phyloP scores from a whole-genome alignment of 345 rosid genomes.

The Hypericum perforatum region DNA sequence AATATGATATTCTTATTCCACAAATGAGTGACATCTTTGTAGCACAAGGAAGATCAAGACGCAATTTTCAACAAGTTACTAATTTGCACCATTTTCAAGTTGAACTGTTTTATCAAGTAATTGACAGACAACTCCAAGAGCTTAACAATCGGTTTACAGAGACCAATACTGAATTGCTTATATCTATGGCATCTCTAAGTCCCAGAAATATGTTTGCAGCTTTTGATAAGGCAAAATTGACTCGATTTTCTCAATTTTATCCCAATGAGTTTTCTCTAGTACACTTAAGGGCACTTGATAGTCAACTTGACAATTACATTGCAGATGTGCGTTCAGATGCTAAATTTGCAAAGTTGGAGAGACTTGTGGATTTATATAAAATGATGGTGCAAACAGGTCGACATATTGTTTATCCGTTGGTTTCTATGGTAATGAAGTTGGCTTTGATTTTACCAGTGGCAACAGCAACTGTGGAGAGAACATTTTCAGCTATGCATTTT shows the following conservation, averaged over 20 bases:
- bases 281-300: neutral
- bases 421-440: neutral
- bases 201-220: neutral
- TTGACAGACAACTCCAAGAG: neutral
- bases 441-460: neutral
- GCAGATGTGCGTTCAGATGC: neutral
- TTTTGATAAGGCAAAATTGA: neutral
- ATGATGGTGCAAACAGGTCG: neutral
- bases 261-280: neutral
- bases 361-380: neutral
- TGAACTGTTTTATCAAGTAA: neutral
- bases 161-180: neutral
- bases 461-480: neutral
- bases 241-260: neutral
- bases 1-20: neutral
- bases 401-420: neutral
- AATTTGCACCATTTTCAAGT: neutral
- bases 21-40: neutral
- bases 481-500: neutral
- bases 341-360: neutral
- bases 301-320: slow-evolving; percentile 1
- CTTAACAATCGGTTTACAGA: neutral
- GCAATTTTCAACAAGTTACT: neutral
- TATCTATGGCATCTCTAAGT: neutral
- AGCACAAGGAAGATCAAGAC: neutral